A percentile compares a stretch with the other conserved stretches of the same genome.
Conservation (phyloP, 768 basidiomycete genomes). For the Pulveroboletus frians region DNA sequence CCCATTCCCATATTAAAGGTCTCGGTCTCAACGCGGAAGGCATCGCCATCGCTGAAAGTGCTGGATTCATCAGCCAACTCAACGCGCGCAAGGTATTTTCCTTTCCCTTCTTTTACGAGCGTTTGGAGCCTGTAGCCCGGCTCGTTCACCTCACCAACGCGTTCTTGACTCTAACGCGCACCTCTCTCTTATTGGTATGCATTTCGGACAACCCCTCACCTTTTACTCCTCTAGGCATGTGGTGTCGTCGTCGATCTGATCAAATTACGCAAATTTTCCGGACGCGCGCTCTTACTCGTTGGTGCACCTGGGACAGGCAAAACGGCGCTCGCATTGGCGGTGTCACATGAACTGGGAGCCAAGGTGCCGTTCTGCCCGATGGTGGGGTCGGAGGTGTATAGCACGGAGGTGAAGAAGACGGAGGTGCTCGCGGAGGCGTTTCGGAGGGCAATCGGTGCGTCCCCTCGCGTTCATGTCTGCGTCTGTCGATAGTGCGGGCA, state of each 20-base stretch:
- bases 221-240: slow-evolving; percentile 57
- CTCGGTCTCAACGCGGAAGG: slow-evolving; percentile 87
- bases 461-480: not conserved
- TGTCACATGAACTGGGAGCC: slow-evolving; percentile 88
- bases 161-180: not conserved
- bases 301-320: slow-evolving; percentile 98
- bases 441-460: slow-evolving; percentile 89
- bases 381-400: slow-evolving; percentile 97
- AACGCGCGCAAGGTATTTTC: slow-evolving; percentile 78
- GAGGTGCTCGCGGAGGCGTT: slow-evolving; percentile 95
- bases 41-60: slow-evolving; percentile 59
- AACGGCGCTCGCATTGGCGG: slow-evolving; percentile 92
- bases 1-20: slow-evolving; percentile 96
- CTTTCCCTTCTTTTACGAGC: too few species aligned
- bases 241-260: slow-evolving; percentile 87
- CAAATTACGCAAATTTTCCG: slow-evolving; percentile 89
- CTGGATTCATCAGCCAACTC: slow-evolving; percentile 88
- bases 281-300: slow-evolving; percentile 84
- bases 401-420: slow-evolving; percentile 97
- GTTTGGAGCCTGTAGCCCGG: not conserved
- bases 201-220: too few species aligned
- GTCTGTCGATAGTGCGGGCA: too few species aligned
- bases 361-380: slow-evolving; percentile 99
- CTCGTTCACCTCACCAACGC: not conserved
- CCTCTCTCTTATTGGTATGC: not conserved